Evolutionary conservation across 805 yeast genomes (phyloP).

Genomic region (Metschnikowia gruessii): DNA sequence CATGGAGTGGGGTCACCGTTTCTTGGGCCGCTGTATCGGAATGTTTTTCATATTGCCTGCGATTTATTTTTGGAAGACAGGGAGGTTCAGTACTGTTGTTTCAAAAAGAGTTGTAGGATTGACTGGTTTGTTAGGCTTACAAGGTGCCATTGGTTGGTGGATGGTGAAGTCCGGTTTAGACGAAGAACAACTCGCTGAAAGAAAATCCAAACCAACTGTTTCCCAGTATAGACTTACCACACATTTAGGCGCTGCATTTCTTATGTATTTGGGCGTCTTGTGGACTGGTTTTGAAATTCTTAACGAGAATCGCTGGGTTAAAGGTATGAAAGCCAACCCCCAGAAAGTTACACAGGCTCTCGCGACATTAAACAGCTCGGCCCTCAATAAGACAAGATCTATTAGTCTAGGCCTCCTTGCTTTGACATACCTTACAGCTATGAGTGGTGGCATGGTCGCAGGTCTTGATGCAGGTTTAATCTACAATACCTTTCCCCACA

Average conservation of each 20-base stretch:
- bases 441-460: constrained; percentile 98
- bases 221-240: constrained; percentile 93
- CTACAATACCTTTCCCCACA: constrained; percentile 93
- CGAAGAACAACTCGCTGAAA: constrained; percentile 67
- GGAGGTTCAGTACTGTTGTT: constrained; percentile 62
- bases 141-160: constrained; percentile 99
- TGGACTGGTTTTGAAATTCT: constrained; percentile 86
- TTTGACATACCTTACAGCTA: constrained; percentile 82
- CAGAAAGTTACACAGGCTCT: constrained; percentile 51
- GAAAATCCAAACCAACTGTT: constrained; percentile 94
- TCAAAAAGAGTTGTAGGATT: constrained; percentile 61
- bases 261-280: constrained; percentile 82
- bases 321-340: constrained; percentile 47
- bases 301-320: constrained; percentile 65
- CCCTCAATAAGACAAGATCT: constrained; percentile 54
- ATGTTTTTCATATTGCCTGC: constrained; percentile 81
- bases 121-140: constrained; percentile 78
- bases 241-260: constrained; percentile 89
- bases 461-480: constrained; percentile 97
- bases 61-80: constrained; percentile 66
- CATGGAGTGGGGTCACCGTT: constrained; percentile 97
- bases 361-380: constrained; percentile 58
- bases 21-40: constrained; percentile 91
- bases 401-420: constrained; percentile 56
- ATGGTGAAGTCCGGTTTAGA: constrained; percentile 97